phyloP scores from a whole-genome alignment of 495 filamentous ascomycete species.

The Hypoxylon fragiforme region DNA sequence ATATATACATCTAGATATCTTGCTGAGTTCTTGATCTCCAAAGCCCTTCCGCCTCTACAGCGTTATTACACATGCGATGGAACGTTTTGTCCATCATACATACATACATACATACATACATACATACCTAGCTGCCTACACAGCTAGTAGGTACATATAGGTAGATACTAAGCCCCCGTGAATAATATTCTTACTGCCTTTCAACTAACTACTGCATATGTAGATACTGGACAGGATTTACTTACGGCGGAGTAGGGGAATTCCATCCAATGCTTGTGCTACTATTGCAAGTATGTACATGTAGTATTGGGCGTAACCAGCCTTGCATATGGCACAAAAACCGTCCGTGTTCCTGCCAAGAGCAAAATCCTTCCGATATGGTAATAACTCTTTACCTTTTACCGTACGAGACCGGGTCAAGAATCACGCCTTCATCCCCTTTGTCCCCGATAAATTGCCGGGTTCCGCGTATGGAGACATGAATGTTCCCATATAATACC shows the following conservation, averaged over 20 bases:
- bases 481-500: no score
- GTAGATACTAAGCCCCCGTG: no score
- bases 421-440: no score
- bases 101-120: background rate
- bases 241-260: no score
- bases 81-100: background rate
- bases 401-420: no score
- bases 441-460: no score
- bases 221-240: no score
- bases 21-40: background rate
- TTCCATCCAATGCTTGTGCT: background rate
- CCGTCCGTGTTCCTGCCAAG: slow-evolving; percentile 21
- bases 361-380: slow-evolving; percentile 17
- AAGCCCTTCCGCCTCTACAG: background rate
- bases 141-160: no score
- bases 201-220: no score
- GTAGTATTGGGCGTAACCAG: background rate
- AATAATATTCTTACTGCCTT: no score
- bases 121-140: background rate
- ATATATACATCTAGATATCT: no score
- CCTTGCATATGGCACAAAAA: background rate
- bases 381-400: slow-evolving; percentile 9
- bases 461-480: no score
- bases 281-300: background rate
- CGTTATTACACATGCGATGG: slow-evolving; percentile 16